Conservation (phyloP, 1,284 basidiomycete species). For the Polyporus tsugae region DNA sequence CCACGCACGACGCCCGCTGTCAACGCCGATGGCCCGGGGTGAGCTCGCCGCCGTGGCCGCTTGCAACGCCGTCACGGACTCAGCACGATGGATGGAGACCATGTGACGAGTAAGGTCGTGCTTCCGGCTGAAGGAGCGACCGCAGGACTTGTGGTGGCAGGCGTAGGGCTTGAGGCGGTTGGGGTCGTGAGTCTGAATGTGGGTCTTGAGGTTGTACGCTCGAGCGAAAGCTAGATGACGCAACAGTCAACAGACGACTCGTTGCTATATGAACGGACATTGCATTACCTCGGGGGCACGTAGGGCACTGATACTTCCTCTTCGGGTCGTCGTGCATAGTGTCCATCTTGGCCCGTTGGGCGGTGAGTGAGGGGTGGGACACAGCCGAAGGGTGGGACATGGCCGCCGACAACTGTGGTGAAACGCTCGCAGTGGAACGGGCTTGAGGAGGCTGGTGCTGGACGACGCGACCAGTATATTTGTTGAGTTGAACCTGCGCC, state of each 20-base stretch:
- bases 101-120: slow-evolving; percentile 89
- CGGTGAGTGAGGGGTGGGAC: slow-evolving; percentile 47
- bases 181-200: slow-evolving; percentile 90
- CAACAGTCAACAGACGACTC: slow-evolving; percentile 26
- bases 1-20: slow-evolving; percentile 67
- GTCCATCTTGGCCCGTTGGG: slow-evolving; percentile 46
- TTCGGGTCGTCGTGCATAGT: slow-evolving; percentile 66
- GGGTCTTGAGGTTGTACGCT: slow-evolving; percentile 92
- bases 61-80: slow-evolving; percentile 49
- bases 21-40: slow-evolving; percentile 61
- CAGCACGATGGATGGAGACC: slow-evolving; percentile 85
- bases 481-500: slow-evolving; percentile 36
- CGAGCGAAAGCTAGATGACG: slow-evolving; percentile 75
- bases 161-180: slow-evolving; percentile 86
- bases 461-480: slow-evolving; percentile 39
- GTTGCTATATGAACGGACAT: slow-evolving; percentile 29
- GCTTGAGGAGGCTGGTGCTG: slow-evolving; percentile 43
- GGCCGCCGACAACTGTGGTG: slow-evolving; percentile 48
- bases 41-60: slow-evolving; percentile 36
- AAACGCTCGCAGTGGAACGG: slow-evolving; percentile 61
- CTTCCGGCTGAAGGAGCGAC: slow-evolving; percentile 89
- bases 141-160: slow-evolving; percentile 83
- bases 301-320: slow-evolving; percentile 78
- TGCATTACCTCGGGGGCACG: slow-evolving; percentile 70
- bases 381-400: slow-evolving; percentile 47